These are phyloP conservation scores for Russula emetica DNA, from an alignment of 768 basidiomycete species.

Conservation along the genomic window DNA sequence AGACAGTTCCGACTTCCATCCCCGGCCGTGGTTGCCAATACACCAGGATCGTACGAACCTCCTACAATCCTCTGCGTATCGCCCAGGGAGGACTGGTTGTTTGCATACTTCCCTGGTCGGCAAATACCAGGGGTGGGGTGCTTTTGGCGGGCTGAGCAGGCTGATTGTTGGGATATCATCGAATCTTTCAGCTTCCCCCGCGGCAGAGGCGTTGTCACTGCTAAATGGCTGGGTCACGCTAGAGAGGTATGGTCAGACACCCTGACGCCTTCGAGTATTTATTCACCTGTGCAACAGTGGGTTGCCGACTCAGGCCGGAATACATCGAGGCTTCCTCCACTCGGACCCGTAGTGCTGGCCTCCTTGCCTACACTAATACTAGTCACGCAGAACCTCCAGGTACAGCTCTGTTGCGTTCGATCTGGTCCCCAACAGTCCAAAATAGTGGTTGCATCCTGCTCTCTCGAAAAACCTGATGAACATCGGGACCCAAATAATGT, in stretches of 20 bases:
- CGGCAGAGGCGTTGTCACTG: slow-evolving; percentile 56
- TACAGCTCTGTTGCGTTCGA: slow-evolving; percentile 15
- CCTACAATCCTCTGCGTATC: slow-evolving; percentile 59
- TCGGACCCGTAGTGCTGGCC: slow-evolving; percentile 22
- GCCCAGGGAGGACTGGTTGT: slow-evolving; percentile 58
- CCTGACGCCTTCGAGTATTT: not conserved
- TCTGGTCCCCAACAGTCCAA: not conserved
- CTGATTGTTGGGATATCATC: slow-evolving; percentile 58
- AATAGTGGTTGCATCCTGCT: slow-evolving; percentile 22
- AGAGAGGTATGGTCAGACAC: slow-evolving; percentile 48
- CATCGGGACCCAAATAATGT: slow-evolving; percentile 7
- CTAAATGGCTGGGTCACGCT: slow-evolving; percentile 54
- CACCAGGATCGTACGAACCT: slow-evolving; percentile 51
- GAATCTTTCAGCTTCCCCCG: slow-evolving; percentile 53
- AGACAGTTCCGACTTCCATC: slow-evolving; percentile 58
- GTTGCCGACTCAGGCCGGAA: slow-evolving; percentile 7
- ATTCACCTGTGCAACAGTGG: slow-evolving; percentile 20
- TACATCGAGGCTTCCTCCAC: slow-evolving; percentile 24
- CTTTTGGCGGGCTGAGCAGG: slow-evolving; percentile 58
- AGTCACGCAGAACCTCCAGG: slow-evolving; percentile 24
- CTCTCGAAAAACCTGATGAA: slow-evolving; percentile 23
- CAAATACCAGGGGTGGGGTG: slow-evolving; percentile 57
- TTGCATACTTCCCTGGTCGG: slow-evolving; percentile 67
- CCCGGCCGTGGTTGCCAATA: slow-evolving; percentile 46
- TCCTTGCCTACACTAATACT: slow-evolving; percentile 22